A percentile compares a stretch with the other conserved stretches of the same genome.
These are phyloP conservation scores for Phytophthora crassamura DNA, from an alignment of 352 stramenopile species.

Conservation along the genomic window DNA sequence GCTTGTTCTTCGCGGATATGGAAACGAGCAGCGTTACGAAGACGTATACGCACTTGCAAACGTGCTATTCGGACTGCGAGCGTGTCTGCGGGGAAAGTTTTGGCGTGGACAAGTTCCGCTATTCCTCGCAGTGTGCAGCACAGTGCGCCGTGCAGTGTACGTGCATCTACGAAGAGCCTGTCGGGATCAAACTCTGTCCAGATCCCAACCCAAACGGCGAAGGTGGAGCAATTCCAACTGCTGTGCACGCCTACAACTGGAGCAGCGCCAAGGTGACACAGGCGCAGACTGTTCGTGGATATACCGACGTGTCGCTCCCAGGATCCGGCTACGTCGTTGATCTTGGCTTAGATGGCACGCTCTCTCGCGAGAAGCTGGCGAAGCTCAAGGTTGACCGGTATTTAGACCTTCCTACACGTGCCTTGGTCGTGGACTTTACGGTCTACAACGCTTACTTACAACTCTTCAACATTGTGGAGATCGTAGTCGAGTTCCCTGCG, in stretches of 20 bases:
- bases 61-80: conserved; percentile 60
- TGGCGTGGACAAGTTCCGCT: conserved; percentile 65
- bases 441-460: conserved; percentile 72
- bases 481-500: conserved; percentile 69
- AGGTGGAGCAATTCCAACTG: conserved; percentile 33
- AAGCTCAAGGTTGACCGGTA: conserved; percentile 52
- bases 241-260: conserved; percentile 70
- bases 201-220: conserved; percentile 63
- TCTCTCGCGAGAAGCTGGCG: conserved; percentile 33
- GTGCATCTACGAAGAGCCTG: conserved; percentile 71
- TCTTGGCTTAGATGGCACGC: conserved; percentile 45
- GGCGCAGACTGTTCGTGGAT: conserved; percentile 28
- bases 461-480: conserved; percentile 68
- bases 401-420: conserved; percentile 67
- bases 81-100: conserved; percentile 54
- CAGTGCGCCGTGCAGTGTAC: conserved; percentile 67
- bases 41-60: conserved; percentile 57
- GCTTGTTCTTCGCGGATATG: conserved; percentile 53
- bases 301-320: conserved; percentile 49
- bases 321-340: conserved; percentile 70
- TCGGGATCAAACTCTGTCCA: conserved; percentile 49
- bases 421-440: conserved; percentile 68
- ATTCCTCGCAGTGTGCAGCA: conserved; percentile 43
- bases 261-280: conserved; percentile 32
- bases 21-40: conserved; percentile 38